Evolutionary conservation across 202 grass and related monocot species (phyloP).

Genomic region (Zizania palustris): DNA sequence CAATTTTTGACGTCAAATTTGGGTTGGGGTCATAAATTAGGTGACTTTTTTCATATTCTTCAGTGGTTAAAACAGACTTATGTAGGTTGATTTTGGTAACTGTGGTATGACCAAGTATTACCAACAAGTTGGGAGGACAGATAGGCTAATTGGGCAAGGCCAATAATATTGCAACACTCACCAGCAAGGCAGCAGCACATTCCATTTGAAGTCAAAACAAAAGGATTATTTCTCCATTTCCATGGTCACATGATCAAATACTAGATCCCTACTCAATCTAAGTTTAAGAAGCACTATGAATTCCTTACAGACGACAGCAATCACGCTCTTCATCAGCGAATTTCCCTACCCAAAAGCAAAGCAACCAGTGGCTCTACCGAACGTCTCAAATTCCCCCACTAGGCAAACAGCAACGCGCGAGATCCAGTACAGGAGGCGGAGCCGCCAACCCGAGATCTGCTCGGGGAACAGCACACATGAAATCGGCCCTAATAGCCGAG

Average conservation of each 20-base stretch:
- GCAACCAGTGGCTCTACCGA: background rate
- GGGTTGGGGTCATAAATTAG: too few species aligned
- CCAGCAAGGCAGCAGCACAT: background rate
- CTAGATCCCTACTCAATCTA: background rate
- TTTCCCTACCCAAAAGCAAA: background rate
- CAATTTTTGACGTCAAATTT: too few species aligned
- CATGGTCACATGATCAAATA: background rate
- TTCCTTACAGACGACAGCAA: background rate
- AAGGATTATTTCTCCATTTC: background rate
- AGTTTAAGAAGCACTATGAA: background rate
- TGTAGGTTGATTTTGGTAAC: too few species aligned
- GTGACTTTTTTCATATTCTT: too few species aligned
- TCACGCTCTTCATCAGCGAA: background rate
- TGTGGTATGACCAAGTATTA: too few species aligned
- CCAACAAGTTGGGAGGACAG: background rate
- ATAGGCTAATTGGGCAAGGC: background rate
- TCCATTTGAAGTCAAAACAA: background rate
- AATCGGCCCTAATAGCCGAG: background rate
- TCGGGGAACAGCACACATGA: background rate
- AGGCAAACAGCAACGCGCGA: background rate
- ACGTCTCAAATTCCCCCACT: background rate
- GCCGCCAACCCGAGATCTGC: constrained; percentile 22
- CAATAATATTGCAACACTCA: background rate
- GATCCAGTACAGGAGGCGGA: background rate
- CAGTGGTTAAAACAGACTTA: too few species aligned